Base-by-base conservation (phyloP, 1,139 yeast species). In the Kodamaea suecica region DNA sequence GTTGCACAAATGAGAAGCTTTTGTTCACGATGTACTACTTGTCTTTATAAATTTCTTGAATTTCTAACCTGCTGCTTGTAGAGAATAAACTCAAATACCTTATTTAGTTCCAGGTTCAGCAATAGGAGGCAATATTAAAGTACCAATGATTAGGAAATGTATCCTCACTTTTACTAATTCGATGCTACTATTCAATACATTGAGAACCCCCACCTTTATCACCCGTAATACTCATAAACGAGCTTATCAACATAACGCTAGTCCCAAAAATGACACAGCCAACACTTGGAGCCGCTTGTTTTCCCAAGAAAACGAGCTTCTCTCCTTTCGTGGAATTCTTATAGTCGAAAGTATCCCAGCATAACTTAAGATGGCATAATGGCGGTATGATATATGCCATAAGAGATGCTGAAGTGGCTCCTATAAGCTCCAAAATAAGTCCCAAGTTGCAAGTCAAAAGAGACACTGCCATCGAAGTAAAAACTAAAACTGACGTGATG, bases 361-460 rank as follows among this genome's bases (percentile, higher is more conserved):
- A 73, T 45, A 88, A 69, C 43, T 81, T 78, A 41, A 86, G 59
- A 50, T 74, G 84, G 50, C 96, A 88, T 57, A 82, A 57, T 4
- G 97, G 96, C 1, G 97, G 97, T 9, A 90, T 65, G 14, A 90
- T 86, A 51, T 86, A 90, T 0, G 97, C 97, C 84, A 90, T 82
- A 24, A 86, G 66, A 10, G 95, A 85, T 0, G 97, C 97, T 0
- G 95, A 84, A 0, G 95, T 84, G 0, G 96, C 92, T 1, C 97
- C 97, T 21, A 87, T 88, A 5, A 90, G 66, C 52, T 90, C 97
- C 34, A 90, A 66, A 28, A 90, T 82, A 13, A 92, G 84, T 1
- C 97, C 97, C 39, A 90, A 66, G 48, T 90, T 87, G 53, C 96
- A 88, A 0, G 97, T 88, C 39, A 81, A 64, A 32, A 90, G 63